phyloP scores from a whole-genome alignment of 352 stramenopile genomes.

The Pythium brassicae region DNA sequence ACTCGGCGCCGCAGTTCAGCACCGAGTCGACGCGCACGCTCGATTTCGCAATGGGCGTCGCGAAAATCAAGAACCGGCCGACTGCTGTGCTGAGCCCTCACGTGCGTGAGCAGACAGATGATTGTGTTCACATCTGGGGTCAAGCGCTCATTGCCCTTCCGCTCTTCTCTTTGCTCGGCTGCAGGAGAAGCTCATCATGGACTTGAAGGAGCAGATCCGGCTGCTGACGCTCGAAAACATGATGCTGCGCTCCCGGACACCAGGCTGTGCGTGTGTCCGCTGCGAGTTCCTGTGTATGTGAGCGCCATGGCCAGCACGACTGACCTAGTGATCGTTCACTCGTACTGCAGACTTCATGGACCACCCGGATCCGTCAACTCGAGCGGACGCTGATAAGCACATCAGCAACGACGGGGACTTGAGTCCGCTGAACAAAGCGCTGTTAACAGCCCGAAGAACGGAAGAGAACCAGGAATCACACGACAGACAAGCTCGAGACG shows the following conservation, averaged over 20 bases:
- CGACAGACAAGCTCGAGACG: background rate
- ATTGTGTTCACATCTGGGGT: too few relatives aligned
- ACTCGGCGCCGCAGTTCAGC: conserved; percentile 45
- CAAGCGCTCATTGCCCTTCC: background rate
- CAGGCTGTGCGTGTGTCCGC: conserved; percentile 41
- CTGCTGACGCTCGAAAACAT: conserved; percentile 66
- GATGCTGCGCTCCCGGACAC: conserved; percentile 58
- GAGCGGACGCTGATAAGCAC: background rate
- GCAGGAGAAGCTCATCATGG: conserved; percentile 68
- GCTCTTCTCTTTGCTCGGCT: background rate
- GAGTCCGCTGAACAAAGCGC: conserved; percentile 16
- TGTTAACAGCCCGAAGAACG: conserved; percentile 11
- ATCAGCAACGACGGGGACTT: background rate
- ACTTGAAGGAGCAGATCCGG: conserved; percentile 65
- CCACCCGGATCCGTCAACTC: conserved; percentile 17
- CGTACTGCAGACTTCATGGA: conserved; percentile 41
- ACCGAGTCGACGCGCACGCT: conserved; percentile 63
- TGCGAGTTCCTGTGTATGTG: background rate
- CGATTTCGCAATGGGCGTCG: conserved; percentile 77
- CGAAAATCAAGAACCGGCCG: conserved; percentile 73
- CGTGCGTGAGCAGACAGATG: conserved; percentile 12
- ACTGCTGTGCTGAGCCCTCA: conserved; percentile 63
- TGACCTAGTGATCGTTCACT: background rate
- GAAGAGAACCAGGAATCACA: conserved; percentile 13
- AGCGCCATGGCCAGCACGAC: too few relatives aligned